Percentiles rank a stretch among this genome's conserved stretches.
phyloP scores from a whole-genome alignment of 1,139 yeast genomes.

The Suhomyces anneliseae region DNA sequence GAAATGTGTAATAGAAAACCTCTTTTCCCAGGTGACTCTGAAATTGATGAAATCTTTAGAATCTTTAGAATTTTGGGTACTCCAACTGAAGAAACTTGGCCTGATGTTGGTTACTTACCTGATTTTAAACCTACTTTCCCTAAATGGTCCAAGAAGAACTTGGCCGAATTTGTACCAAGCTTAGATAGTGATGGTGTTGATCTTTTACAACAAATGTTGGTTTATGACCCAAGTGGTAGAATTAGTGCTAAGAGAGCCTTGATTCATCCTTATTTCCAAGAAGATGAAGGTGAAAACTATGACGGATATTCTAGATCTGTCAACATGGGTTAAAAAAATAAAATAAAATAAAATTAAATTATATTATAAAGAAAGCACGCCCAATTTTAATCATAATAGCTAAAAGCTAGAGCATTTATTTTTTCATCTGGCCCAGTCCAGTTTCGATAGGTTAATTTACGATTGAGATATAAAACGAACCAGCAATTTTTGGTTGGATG shows the following conservation, averaged over 20 bases:
- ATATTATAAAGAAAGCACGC: too few relatives aligned
- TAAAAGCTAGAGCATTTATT: too few relatives aligned
- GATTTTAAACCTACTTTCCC: slow-evolving; percentile 97
- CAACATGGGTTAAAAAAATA: slow-evolving; percentile 34
- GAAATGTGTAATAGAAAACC: slow-evolving; percentile 98
- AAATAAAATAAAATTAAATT: too few relatives aligned
- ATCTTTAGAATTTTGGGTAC: slow-evolving; percentile 93
- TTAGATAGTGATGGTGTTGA: slow-evolving; percentile 84
- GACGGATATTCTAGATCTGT: slow-evolving; percentile 38
- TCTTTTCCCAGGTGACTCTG: slow-evolving; percentile 95
- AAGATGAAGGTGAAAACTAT: slow-evolving; percentile 27
- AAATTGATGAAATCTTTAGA: slow-evolving; percentile 94
- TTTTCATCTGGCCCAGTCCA: too few relatives aligned
- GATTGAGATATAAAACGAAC: too few relatives aligned
- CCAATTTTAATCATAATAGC: too few relatives aligned
- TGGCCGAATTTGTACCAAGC: slow-evolving; percentile 73
- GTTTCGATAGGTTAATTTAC: too few relatives aligned
- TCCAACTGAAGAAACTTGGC: slow-evolving; percentile 93
- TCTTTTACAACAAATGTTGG: slow-evolving; percentile 72
- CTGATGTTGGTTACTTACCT: slow-evolving; percentile 90
- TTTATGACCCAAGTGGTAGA: slow-evolving; percentile 91
- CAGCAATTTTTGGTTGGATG: too few relatives aligned
- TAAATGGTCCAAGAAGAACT: slow-evolving; percentile 79
- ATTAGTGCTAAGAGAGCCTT: slow-evolving; percentile 94
- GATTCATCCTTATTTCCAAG: slow-evolving; percentile 85